Conservation (phyloP, 176 grass and related monocot genomes). For the Cocos nucifera region DNA sequence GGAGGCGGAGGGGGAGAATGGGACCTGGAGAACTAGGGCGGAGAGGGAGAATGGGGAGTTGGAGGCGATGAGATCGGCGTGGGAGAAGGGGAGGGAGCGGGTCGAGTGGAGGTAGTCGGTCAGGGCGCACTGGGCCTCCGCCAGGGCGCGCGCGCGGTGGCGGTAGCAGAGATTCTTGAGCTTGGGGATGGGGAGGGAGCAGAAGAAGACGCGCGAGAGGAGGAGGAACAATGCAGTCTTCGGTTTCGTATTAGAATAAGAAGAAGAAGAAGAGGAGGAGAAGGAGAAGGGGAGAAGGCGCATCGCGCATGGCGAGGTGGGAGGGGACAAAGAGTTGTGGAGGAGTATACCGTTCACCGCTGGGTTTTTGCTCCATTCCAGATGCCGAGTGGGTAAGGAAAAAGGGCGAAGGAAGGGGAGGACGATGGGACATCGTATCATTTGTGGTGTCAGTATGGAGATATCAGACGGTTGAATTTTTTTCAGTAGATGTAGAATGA, state of each 20-base stretch:
- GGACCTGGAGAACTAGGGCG: constrained; percentile 38
- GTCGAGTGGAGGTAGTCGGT: constrained; percentile 70
- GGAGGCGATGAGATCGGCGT: constrained; percentile 51
- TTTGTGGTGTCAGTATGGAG: too few species aligned
- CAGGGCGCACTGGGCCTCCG: constrained; percentile 45
- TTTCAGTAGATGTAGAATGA: too few species aligned
- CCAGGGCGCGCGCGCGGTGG: constrained; percentile 35
- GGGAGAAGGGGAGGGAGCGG: constrained; percentile 52
- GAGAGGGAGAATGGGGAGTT: constrained; percentile 50
- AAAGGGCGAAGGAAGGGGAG: too few species aligned
- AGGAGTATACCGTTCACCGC: too few species aligned
- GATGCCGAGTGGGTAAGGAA: too few species aligned
- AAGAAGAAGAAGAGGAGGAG: neutral
- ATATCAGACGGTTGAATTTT: too few species aligned
- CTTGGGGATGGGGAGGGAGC: constrained; percentile 25
- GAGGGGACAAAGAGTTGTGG: too few species aligned
- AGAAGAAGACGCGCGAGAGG: constrained; percentile 21
- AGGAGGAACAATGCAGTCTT: neutral
- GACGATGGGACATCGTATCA: too few species aligned
- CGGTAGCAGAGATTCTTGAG: constrained; percentile 38
- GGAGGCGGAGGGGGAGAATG: constrained; percentile 21
- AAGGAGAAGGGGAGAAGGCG: constrained; percentile 6
- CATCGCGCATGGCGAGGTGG: neutral
- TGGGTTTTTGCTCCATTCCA: too few species aligned
- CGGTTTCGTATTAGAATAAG: too few species aligned